Conservation (phyloP, 2,329 filamentous ascomycete species). For the Epichloe bromicola region DNA sequence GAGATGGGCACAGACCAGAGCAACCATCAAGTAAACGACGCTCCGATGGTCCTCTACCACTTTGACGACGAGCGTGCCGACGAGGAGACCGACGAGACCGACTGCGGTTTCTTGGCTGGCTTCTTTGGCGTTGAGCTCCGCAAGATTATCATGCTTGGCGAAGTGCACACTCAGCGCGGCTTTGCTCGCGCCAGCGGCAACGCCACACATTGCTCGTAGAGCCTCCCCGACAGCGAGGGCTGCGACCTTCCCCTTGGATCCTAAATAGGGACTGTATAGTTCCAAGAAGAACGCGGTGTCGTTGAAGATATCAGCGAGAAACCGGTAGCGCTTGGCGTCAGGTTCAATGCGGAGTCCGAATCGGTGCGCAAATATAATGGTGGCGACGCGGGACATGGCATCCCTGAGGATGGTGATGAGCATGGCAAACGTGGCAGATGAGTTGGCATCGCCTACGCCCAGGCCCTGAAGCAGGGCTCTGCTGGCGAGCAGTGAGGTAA, state of each 20-base stretch:
- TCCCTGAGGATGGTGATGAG: slow-evolving; percentile 76
- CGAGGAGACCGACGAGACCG: slow-evolving; percentile 74
- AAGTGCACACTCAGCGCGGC: slow-evolving; percentile 88
- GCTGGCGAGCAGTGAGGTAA: slow-evolving; percentile 66
- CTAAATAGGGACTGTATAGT: slow-evolving; percentile 63
- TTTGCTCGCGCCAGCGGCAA: slow-evolving; percentile 81
- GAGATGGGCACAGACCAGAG: slow-evolving; percentile 64
- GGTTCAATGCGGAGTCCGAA: slow-evolving; percentile 75
- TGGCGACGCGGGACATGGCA: slow-evolving; percentile 66
- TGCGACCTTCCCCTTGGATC: slow-evolving; percentile 35
- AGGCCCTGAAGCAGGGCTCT: slow-evolving; percentile 67
- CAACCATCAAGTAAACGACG: slow-evolving; percentile 61
- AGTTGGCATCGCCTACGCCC: slow-evolving; percentile 71
- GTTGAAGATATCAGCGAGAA: slow-evolving; percentile 80
- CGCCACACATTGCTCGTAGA: slow-evolving; percentile 60
- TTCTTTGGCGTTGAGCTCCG: slow-evolving; percentile 89
- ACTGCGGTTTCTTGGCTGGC: slow-evolving; percentile 92
- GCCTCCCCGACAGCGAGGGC: slow-evolving; percentile 38
- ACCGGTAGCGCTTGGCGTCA: slow-evolving; percentile 81
- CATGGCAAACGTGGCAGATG: slow-evolving; percentile 68
- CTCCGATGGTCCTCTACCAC: slow-evolving; percentile 54
- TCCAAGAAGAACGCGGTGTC: slow-evolving; percentile 80
- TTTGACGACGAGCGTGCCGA: slow-evolving; percentile 70
- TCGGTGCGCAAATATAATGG: slow-evolving; percentile 73
- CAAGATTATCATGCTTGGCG: slow-evolving; percentile 72